Evolutionary conservation across 768 basidiomycete genomes (phyloP).

Genomic region (Tylopilus balloui): DNA sequence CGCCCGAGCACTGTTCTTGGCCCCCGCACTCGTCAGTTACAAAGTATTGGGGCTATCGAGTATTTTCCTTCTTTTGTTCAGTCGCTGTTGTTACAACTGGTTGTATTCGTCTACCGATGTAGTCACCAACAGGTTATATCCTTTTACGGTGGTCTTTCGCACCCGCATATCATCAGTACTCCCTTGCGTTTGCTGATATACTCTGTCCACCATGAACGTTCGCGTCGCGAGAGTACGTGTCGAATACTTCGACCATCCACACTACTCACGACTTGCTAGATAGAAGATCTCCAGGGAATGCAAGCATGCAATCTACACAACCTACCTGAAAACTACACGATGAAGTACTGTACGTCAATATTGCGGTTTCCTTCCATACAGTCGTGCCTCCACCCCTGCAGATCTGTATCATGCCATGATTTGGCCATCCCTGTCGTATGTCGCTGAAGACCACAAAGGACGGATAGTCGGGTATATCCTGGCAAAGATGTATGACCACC

Average conservation of each 20-base stretch:
- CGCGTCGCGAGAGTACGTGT: constrained; percentile 28
- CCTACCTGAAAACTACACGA: constrained; percentile 86
- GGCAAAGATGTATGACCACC: constrained; percentile 77
- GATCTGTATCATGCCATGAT: constrained; percentile 88
- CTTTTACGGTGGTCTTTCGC: constrained; percentile 10
- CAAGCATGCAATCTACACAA: constrained; percentile 93
- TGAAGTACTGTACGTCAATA: constrained; percentile 62
- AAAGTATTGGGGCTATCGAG: constrained; percentile 13
- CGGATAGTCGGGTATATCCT: constrained; percentile 92
- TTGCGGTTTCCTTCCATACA: background rate
- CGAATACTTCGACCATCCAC: background rate
- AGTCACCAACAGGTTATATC: constrained; percentile 9
- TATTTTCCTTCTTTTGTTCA: constrained; percentile 8
- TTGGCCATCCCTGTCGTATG: constrained; percentile 92
- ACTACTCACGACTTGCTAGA: constrained; percentile 40
- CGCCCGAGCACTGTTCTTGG: constrained; percentile 6
- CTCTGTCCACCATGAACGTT: constrained; percentile 24
- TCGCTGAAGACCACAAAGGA: constrained; percentile 86
- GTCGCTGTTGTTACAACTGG: constrained; percentile 23
- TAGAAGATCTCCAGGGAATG: constrained; percentile 88
- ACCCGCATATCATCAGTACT: background rate
- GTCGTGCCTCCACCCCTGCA: constrained; percentile 28
- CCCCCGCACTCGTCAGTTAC: background rate
- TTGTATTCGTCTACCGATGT: constrained; percentile 23
- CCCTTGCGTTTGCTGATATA: background rate